Evolutionary conservation across 116 monocot species (phyloP).

Genomic region (Posidonia oceanica): DNA sequence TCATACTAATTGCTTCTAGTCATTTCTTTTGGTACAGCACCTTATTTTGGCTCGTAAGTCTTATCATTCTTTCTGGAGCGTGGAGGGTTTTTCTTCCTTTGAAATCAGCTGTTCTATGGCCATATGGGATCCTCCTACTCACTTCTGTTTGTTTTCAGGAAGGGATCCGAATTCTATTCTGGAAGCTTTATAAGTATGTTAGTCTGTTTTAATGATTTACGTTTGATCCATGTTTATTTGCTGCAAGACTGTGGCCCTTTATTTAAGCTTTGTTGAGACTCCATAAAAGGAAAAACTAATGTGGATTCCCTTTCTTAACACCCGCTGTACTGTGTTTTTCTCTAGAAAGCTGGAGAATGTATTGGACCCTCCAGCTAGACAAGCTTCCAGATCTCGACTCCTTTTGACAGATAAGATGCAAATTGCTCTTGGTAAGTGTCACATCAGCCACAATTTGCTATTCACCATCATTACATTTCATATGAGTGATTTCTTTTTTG

Average conservation of each 20-base stretch:
- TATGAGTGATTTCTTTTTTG: not conserved
- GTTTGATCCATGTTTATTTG: not conserved
- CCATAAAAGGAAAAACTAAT: conserved; percentile 1
- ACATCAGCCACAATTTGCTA: not conserved
- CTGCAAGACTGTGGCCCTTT: not conserved
- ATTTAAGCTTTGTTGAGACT: not conserved
- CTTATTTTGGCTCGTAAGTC: conserved; percentile 82
- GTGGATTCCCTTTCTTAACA: conserved; percentile 1
- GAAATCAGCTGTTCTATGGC: conserved; percentile 53
- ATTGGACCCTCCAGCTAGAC: conserved; percentile 66
- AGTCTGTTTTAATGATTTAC: not conserved
- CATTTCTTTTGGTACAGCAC: conserved; percentile 44
- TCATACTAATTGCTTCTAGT: not conserved
- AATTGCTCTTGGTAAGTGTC: conserved; percentile 67
- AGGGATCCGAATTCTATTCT: conserved; percentile 59
- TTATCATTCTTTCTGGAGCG: conserved; percentile 75
- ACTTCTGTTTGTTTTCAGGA: conserved; percentile 90
- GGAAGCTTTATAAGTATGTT: conserved; percentile 89
- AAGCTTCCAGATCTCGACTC: conserved; percentile 69
- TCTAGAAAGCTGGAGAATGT: conserved; percentile 71
- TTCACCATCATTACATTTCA: not conserved
- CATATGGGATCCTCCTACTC: conserved; percentile 60
- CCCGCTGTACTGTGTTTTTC: not conserved
- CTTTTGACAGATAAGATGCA: conserved; percentile 83
- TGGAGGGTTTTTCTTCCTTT: conserved; percentile 97